These are phyloP conservation scores for Microbotryum silenes-acaulis DNA, from an alignment of 1,284 basidiomycete species.

Conservation along the genomic window DNA sequence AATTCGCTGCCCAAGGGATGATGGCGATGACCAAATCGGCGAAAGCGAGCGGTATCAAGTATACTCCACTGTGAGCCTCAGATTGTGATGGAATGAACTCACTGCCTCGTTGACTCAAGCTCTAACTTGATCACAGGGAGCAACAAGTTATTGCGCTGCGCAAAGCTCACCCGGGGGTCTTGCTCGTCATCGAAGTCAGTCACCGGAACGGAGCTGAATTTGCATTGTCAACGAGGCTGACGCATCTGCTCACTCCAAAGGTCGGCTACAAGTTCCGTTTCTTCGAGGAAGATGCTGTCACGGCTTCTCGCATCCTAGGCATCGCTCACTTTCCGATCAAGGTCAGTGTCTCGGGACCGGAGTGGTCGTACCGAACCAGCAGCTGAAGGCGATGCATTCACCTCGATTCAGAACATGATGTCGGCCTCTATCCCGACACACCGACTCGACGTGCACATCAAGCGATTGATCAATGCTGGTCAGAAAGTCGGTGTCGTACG, in stretches of 20 bases:
- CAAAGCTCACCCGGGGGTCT: constrained; percentile 29
- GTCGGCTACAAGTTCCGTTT: constrained; percentile 31
- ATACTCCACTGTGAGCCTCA: constrained; percentile 29
- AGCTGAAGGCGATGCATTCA: neutral
- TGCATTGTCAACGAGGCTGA: no score
- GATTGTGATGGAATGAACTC: neutral
- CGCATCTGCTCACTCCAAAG: neutral
- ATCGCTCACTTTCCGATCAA: constrained; percentile 27
- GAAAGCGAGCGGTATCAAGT: constrained; percentile 22
- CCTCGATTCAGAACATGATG: constrained; percentile 20
- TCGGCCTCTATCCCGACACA: constrained; percentile 22
- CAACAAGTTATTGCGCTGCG: constrained; percentile 34
- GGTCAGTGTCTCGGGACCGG: neutral
- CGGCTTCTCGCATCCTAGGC: constrained; percentile 23
- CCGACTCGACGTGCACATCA: constrained; percentile 74
- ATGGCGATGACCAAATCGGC: neutral
- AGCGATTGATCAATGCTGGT: constrained; percentile 80
- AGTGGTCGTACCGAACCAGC: neutral
- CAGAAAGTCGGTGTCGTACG: constrained; percentile 85
- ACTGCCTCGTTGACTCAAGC: neutral
- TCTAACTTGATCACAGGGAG: constrained; percentile 10
- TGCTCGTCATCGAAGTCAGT: constrained; percentile 32
- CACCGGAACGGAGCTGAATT: constrained; percentile 27
- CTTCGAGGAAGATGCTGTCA: constrained; percentile 32
- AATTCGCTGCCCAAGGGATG: constrained; percentile 9